Evolutionary conservation across 768 basidiomycete species (phyloP), one percentile per base, ranked within the genome.

Genomic region (Leccinum disarticulatum): DNA sequence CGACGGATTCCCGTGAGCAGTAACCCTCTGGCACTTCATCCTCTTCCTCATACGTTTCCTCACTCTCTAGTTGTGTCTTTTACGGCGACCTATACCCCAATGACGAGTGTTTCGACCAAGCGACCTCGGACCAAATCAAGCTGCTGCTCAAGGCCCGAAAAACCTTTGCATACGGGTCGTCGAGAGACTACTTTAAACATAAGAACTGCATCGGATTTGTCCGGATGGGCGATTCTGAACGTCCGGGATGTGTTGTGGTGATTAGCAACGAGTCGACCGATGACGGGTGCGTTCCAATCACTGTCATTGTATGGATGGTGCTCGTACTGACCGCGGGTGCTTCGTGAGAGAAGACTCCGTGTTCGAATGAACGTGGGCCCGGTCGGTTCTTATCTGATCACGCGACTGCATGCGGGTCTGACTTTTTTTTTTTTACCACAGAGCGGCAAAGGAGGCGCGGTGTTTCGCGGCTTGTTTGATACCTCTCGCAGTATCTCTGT

Each of bases 31-130:
- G 47, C 28, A 52, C 2, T 31, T 47, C 22, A 22, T 33, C 41
- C 48, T 36, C 31, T 28, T 28, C 46, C 7, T 49, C 4, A 59
- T 17, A 1, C 33, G 54, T 17, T 27, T 46, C 27, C 36, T 53
- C 28, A n/a, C n/a, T 61, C 33, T 59, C 31, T 55, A 93, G 91
- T 43, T 94, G 91, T 64, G 84, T 92, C n/a, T 94, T 93, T 71
- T 93, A 92, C 61, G 91, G 90, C 6, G 91, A 93, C 70, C 67
- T 93, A 15, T 91, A 90, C 66, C 87, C 85, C 0, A 88, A 90
- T 65, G 64, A 74, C 46, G 87, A 88, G 70, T 85, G 87, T 61
- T 90, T 84, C 67, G 79, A 86, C 61, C 79, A 79, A 60, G 68
- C 70, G 15, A 78, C 80, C 8, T 79, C 87, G 9, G 70, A 68